Base-by-base conservation (phyloP, 352 stramenopile species). In the Sclerospora graminicola region DNA sequence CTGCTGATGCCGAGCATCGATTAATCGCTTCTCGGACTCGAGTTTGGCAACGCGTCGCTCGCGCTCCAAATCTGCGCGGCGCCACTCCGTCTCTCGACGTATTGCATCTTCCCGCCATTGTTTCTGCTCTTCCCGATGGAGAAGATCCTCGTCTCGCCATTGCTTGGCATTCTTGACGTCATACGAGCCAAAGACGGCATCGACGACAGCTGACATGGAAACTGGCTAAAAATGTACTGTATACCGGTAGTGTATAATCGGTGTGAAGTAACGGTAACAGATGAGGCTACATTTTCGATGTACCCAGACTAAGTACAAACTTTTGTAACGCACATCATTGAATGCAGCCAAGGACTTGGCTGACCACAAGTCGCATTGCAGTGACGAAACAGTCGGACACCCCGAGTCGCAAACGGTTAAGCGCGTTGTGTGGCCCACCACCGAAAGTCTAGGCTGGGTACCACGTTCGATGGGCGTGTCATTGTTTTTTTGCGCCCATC, bases 61-160 rank as follows among this genome's bases (percentile, higher is more conserved):
- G 9, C 77, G 73, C 58, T 86, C 69, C 19, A 84, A 66, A 51
- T 89, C 77, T 39, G 66, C 71, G 21, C 58, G 48, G 14, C 77
- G 73, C 73, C 77, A 89, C 57, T 69, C 50, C 50, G 84, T 62
- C 24, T 63, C 73, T 21, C 77, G 73, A 47, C 81, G 61, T 28
- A 82, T 75, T 43, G 84, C 77, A 58, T 89, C 73, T 26, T 84
- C 78, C 38, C 78, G 66, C 73, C 73, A 86, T 52, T 86, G 77
- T n/a, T 78, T 59, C 57, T 86, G 64, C 50, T 86, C 71, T 45
- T 84, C 71, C 4, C 74, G 71, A 45, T 72, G 51, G 7, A 51
- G 39, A 48, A 86, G 68, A 57, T 87, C 73, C 39, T 89, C 77
- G 41, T 82, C 60, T 16, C 77, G 66, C 77, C 77, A 89, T 38